Evolutionary conservation across 371 early-diverging fungal genomes (phyloP), one percentile per base, ranked within the genome.

Genomic region (Haplosporangium sp.): DNA sequence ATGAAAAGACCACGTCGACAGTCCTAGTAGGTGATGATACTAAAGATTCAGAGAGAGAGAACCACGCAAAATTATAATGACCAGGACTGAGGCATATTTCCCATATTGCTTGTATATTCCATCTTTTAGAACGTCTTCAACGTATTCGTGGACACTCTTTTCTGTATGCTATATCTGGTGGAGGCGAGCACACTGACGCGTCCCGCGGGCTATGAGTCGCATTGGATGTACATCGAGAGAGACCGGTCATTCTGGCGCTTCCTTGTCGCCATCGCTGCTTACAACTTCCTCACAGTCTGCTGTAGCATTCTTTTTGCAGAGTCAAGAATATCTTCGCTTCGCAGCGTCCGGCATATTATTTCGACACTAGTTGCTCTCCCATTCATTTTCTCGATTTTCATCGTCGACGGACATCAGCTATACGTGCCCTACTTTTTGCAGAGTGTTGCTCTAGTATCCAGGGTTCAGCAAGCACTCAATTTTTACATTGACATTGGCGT

Each of bases 351-450:
- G 6, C 65, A 80, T 46, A 62, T 70, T n/a, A 40, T 70, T 16
- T 61, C 62, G 10, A 67, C 63, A 8, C 16, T 46, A 5, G 16
- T 82, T 67, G 85, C 86, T 5, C 10, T 64, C 9, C 64, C 68
- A 16, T 63, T 69, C 37, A 59, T 73, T 10, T 47, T 62, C 43
- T 68, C 67, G 5, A 52, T 69, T 54, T 55, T 69, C 46, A 45
- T 76, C 29, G 55, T 82, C 7, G 57, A 89, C 62, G 91, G 91
- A 0, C 86, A 84, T 37, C 81, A 73, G 42, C 72, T 90, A 18
- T 91, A 86, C 64, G 88, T 91, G 1, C 91, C 91, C 12, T 91
- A 91, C 59, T 91, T 89, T 63, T 59, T 91, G 40, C 81, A 90
- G 58, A 88, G 87, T 23, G 83, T 87, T 81, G 84, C 86, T 6